Percentiles rank a stretch among this genome's conserved stretches.
Evolutionary conservation across 805 yeast genomes (phyloP).

Genomic region (Candida quercuum): DNA sequence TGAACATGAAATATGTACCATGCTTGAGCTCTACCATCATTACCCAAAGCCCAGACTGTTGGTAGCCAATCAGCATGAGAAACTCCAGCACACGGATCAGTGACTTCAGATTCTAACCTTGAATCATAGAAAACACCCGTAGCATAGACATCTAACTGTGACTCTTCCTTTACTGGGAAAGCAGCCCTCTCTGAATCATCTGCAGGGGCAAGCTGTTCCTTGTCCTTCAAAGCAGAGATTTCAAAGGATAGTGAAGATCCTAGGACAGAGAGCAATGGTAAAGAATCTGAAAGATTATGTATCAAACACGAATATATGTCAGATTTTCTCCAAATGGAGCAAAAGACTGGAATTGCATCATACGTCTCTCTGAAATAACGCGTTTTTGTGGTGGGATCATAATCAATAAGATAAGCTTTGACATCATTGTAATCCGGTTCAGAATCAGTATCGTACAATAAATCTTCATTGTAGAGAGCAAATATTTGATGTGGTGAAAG

Average conservation of each 20-base stretch:
- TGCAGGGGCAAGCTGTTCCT: conserved; percentile 37
- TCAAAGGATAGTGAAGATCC: conserved; percentile 67
- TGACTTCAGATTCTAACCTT: conserved; percentile 35
- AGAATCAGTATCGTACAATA: conserved; percentile 26
- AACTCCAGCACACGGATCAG: conserved; percentile 52
- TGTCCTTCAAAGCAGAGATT: conserved; percentile 38
- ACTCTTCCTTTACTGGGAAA: conserved; percentile 62
- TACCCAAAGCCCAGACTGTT: conserved; percentile 53
- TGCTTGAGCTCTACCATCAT: conserved; percentile 53
- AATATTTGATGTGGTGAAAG: conserved; percentile 13
- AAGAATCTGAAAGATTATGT: conserved; percentile 33
- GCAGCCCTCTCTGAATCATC: conserved; percentile 73
- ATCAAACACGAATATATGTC: conserved; percentile 38
- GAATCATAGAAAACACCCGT: conserved; percentile 67
- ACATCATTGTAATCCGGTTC: conserved; percentile 17
- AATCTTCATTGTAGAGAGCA: conserved; percentile 24
- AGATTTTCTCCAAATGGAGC: conserved; percentile 41
- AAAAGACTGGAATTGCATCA: conserved; percentile 50
- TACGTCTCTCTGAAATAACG: conserved; percentile 26
- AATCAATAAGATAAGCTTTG: conserved; percentile 20
- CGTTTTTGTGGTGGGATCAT: neutral
- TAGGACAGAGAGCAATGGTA: conserved; percentile 35
- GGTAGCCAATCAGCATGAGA: conserved; percentile 63
- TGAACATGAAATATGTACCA: conserved; percentile 61
- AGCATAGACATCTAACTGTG: conserved; percentile 65